Percentiles rank a stretch among this genome's conserved stretches.
phyloP scores from a whole-genome alignment of 192 early-diverging fungal species.

The Rhizophagus sp. region DNA sequence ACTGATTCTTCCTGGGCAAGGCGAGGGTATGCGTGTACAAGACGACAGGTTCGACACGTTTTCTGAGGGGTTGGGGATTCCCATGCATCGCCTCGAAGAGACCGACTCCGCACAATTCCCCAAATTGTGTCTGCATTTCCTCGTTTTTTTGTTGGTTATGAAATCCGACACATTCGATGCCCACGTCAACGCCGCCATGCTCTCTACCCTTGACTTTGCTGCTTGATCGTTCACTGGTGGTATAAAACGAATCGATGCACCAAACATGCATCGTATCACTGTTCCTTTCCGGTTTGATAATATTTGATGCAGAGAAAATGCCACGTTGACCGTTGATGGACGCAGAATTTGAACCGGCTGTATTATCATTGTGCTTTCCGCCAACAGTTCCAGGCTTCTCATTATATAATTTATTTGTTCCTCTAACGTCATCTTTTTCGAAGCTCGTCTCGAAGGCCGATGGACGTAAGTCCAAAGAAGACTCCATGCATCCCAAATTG shows the following conservation, averaged over 20 bases:
- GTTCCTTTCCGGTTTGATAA: constrained; percentile 2
- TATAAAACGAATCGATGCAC: constrained; percentile 9
- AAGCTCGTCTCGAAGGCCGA: too few relatives aligned
- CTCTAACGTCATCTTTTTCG: neutral
- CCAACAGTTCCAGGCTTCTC: constrained; percentile 1
- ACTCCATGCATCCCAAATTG: too few relatives aligned
- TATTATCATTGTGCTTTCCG: neutral
- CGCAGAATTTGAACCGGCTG: neutral
- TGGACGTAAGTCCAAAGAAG: neutral
- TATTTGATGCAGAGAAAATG: neutral
- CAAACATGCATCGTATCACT: constrained; percentile 6
- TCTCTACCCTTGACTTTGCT: too few relatives aligned
- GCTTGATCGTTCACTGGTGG: neutral
- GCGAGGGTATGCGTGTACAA: neutral
- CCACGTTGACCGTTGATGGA: constrained; percentile 9
- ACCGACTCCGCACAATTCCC: neutral
- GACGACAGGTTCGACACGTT: neutral
- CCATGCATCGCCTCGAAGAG: neutral
- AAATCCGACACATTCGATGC: neutral
- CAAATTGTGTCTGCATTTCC: neutral
- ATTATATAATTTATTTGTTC: constrained; percentile 7
- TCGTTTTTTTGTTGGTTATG: neutral
- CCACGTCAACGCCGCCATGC: too few relatives aligned
- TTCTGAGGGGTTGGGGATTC: neutral
- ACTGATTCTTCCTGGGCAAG: too few relatives aligned